Conservation (phyloP, 2,329 filamentous ascomycete genomes). For the Fusarium tuaranense region DNA sequence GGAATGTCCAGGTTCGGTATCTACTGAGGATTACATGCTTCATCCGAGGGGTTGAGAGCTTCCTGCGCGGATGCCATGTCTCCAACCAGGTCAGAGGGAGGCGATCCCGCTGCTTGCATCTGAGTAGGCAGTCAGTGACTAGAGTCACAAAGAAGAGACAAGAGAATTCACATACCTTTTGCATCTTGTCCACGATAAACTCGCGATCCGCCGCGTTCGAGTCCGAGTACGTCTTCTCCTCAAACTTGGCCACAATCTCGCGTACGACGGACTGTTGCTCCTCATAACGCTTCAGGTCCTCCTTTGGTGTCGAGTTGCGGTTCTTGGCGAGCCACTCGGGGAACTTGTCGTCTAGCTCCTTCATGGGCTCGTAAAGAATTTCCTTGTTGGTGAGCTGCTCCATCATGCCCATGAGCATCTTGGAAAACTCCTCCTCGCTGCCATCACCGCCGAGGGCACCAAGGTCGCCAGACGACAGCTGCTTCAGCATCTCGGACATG, state of each 20-base stretch:
- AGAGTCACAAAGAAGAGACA: neutral
- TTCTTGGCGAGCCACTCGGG: conserved; percentile 90
- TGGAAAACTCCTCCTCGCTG: conserved; percentile 86
- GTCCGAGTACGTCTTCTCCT: conserved; percentile 84
- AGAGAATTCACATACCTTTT: conserved; percentile 74
- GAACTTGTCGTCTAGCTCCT: conserved; percentile 93
- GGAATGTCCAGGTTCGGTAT: conserved; percentile 38
- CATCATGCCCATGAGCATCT: conserved; percentile 98
- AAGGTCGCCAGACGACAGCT: conserved; percentile 73
- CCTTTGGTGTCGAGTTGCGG: conserved; percentile 70
- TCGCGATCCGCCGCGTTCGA: conserved; percentile 84
- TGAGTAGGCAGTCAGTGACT: conserved; percentile 51
- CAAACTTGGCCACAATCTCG: conserved; percentile 92
- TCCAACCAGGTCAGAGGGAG: conserved; percentile 90
- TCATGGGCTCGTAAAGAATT: conserved; percentile 98
- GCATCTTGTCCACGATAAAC: conserved; percentile 97
- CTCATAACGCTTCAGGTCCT: conserved; percentile 83
- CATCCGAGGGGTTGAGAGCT: conserved; percentile 69
- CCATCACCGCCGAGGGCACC: conserved; percentile 66
- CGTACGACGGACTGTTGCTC: conserved; percentile 82
- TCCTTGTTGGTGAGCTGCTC: conserved; percentile 98
- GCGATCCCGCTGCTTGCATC: conserved; percentile 97
- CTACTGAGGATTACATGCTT: conserved; percentile 73
- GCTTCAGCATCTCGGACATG: conserved; percentile 91
- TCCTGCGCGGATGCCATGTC: conserved; percentile 89